These are phyloP conservation scores for Phytophthora cactorum DNA, from an alignment of 352 stramenopile species.

Conservation along the genomic window DNA sequence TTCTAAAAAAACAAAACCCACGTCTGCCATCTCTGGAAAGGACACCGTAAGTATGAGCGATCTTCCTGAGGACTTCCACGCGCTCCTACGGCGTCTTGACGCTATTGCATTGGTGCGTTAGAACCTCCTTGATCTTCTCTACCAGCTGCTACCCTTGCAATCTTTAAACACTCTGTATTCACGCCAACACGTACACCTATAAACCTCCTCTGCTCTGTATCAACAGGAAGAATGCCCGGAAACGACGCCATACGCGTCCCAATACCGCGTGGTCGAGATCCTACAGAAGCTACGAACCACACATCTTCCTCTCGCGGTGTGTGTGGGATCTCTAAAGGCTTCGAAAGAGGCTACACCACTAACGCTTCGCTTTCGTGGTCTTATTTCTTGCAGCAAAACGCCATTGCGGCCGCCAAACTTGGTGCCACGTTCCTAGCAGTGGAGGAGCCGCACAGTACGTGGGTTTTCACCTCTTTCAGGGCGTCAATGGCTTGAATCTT, in stretches of 20 bases:
- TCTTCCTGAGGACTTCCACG: slow-evolving; percentile 43
- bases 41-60: slow-evolving; percentile 14
- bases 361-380: neutral
- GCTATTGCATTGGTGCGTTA: slow-evolving; percentile 37
- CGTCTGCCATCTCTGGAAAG: too few species aligned
- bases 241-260: slow-evolving; percentile 50
- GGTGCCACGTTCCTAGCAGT: slow-evolving; percentile 59
- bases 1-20: too few species aligned
- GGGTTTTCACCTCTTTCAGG: neutral
- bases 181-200: neutral
- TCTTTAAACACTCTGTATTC: neutral
- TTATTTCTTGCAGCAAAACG: slow-evolving; percentile 40
- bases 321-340: slow-evolving; percentile 12
- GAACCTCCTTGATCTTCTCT: neutral
- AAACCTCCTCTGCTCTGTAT: neutral
- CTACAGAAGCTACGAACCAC: slow-evolving; percentile 59
- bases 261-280: slow-evolving; percentile 64
- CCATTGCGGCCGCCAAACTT: slow-evolving; percentile 38
- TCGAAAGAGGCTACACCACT: neutral
- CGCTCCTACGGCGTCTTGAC: slow-evolving; percentile 39
- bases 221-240: slow-evolving; percentile 56
- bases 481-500: neutral
- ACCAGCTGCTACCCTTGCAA: neutral
- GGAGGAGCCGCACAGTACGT: slow-evolving; percentile 69
- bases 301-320: slow-evolving; percentile 33